Evolutionary conservation across 345 rosid genomes (phyloP).

Genomic region (Ceriops tagal): DNA sequence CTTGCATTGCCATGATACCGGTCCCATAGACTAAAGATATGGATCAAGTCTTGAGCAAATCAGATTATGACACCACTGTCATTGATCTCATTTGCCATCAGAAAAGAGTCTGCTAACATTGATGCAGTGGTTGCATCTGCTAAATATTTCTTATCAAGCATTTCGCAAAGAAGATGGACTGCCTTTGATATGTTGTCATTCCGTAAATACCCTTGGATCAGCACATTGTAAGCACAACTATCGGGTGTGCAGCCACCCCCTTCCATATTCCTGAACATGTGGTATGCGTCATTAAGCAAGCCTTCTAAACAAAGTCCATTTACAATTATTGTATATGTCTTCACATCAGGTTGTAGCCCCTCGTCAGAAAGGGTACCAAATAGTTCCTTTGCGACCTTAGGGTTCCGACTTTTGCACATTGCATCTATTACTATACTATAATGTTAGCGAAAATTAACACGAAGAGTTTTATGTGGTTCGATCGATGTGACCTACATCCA

Average conservation of each 20-base stretch:
- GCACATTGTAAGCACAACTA: not conserved
- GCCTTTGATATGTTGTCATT: not conserved
- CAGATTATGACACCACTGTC: too few species aligned
- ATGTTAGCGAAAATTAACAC: too few species aligned
- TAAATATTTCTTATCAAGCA: not conserved
- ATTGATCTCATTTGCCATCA: not conserved
- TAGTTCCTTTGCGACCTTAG: constrained; percentile 4
- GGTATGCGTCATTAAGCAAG: constrained; percentile 1
- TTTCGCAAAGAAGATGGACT: not conserved
- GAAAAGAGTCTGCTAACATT: not conserved
- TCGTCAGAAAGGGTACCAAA: constrained; percentile 19
- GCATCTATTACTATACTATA: constrained; percentile 7
- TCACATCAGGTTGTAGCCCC: constrained; percentile 29
- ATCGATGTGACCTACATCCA: too few species aligned
- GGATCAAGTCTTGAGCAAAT: too few species aligned
- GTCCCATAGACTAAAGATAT: too few species aligned
- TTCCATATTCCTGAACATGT: constrained; percentile 1
- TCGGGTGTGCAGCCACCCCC: constrained; percentile 4
- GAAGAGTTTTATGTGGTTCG: too few species aligned
- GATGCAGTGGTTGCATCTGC: not conserved
- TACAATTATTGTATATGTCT: constrained; percentile 29
- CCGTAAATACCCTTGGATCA: constrained; percentile 11
- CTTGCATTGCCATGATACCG: too few species aligned
- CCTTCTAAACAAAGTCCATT: constrained; percentile 23
- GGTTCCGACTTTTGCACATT: not conserved